Percentiles rank a stretch among this genome's conserved stretches.
Conservation (phyloP, 2,329 filamentous ascomycete species). For the Lasiodiplodia sp. region DNA sequence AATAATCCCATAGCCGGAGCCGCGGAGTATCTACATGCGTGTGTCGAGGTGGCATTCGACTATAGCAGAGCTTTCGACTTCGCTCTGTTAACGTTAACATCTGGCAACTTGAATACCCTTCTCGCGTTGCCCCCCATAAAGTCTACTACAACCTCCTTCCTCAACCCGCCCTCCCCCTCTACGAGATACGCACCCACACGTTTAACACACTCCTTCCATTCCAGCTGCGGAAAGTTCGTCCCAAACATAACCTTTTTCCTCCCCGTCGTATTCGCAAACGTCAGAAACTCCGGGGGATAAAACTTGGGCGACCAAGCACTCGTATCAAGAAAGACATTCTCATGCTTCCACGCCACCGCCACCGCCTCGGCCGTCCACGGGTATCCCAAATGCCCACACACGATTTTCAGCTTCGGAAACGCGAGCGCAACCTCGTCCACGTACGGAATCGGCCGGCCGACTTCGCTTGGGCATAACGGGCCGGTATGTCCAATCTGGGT, state of each 20-base stretch:
- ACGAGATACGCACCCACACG: background rate
- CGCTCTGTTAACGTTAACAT: no score
- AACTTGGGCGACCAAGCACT: constrained; percentile 35
- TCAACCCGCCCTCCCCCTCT: background rate
- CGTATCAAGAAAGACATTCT: constrained; percentile 39
- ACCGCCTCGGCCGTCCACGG: constrained; percentile 38
- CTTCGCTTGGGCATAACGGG: constrained; percentile 38
- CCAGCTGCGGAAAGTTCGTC: background rate
- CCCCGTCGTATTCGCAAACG: background rate
- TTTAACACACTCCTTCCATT: background rate
- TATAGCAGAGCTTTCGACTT: no score
- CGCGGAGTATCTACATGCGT: no score
- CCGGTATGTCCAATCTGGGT: constrained; percentile 33
- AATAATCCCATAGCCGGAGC: no score
- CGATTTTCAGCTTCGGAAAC: background rate
- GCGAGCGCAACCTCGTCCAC: constrained; percentile 32
- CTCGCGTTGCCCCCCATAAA: background rate
- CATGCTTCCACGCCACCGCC: constrained; percentile 39
- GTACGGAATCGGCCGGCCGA: constrained; percentile 39
- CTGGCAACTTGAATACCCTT: background rate
- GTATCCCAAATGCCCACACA: constrained; percentile 24
- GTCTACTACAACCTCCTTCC: background rate
- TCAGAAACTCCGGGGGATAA: constrained; percentile 34
- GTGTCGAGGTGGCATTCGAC: no score
- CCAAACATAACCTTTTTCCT: constrained; percentile 7